Evolutionary conservation across 345 rosid genomes (phyloP).

Genomic region (Chamaenerion angustifolium): DNA sequence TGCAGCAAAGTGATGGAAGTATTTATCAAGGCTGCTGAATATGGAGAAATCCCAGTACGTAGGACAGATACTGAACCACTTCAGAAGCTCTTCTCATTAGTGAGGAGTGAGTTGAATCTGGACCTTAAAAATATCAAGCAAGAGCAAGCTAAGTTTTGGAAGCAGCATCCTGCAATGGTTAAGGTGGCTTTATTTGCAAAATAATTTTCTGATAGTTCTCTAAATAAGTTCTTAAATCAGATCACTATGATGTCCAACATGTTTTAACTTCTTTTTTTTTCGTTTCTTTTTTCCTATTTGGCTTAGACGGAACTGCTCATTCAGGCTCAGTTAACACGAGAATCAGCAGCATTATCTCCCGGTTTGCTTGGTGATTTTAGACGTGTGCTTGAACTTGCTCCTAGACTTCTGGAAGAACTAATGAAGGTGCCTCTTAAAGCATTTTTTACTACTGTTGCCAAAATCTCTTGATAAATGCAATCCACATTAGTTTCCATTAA

Average conservation of each 20-base stretch:
- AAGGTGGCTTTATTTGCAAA: slow-evolving; percentile 37
- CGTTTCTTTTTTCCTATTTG: slow-evolving; percentile 4
- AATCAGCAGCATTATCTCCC: slow-evolving; percentile 63
- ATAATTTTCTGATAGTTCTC: neutral
- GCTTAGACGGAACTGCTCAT: slow-evolving; percentile 88
- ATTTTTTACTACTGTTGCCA: neutral
- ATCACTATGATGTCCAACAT: neutral
- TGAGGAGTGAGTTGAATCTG: slow-evolving; percentile 89
- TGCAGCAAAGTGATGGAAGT: slow-evolving; percentile 98
- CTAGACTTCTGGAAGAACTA: slow-evolving; percentile 91
- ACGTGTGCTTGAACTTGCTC: slow-evolving; percentile 84
- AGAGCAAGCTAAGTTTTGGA: slow-evolving; percentile 99
- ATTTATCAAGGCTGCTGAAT: slow-evolving; percentile 93
- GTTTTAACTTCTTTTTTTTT: neutral
- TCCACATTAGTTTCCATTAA: no score
- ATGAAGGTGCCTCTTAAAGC: slow-evolving; percentile 48
- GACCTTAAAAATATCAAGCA: slow-evolving; percentile 94
- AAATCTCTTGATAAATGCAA: no score
- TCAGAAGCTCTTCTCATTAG: slow-evolving; percentile 88
- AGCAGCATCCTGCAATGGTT: slow-evolving; percentile 92
- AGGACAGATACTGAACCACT: slow-evolving; percentile 93
- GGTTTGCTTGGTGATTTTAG: slow-evolving; percentile 66
- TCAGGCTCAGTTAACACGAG: slow-evolving; percentile 90
- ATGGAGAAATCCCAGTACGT: slow-evolving; percentile 92
- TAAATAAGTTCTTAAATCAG: neutral